A percentile compares a stretch with the other conserved stretches of the same genome.
phyloP scores from a whole-genome alignment of 768 basidiomycete genomes.

The Russula dissimulans region DNA sequence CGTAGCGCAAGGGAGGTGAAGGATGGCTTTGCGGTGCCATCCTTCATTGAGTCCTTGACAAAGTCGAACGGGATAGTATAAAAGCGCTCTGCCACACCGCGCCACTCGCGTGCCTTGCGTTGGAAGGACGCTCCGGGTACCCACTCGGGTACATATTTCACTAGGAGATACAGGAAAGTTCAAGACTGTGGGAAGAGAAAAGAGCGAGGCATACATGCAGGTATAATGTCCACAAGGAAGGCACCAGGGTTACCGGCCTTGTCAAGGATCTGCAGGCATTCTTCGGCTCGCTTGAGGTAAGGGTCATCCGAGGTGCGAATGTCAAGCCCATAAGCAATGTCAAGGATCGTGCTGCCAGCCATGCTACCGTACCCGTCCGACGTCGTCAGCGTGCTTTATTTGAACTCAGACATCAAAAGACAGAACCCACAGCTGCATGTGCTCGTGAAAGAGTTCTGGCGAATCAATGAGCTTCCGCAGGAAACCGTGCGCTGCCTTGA shows the following conservation, averaged over 20 bases:
- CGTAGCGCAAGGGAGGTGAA: conserved; percentile 17
- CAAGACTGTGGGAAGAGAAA: background rate
- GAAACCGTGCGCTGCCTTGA: conserved; percentile 26
- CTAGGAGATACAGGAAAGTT: background rate
- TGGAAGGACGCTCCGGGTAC: conserved; percentile 22
- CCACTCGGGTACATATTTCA: conserved; percentile 23
- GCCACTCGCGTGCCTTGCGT: conserved; percentile 20
- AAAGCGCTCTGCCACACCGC: conserved; percentile 12
- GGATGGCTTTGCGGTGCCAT: conserved; percentile 7
- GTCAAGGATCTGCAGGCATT: conserved; percentile 14
- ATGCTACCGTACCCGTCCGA: background rate
- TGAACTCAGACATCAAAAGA: too few relatives aligned
- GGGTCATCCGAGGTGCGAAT: conserved; percentile 14
- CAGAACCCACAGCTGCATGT: conserved; percentile 29
- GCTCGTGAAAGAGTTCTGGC: conserved; percentile 28
- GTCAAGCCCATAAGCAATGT: conserved; percentile 18
- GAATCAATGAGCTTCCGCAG: conserved; percentile 28
- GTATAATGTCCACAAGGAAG: conserved; percentile 24
- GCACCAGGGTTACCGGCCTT: conserved; percentile 20
- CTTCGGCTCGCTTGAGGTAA: conserved; percentile 19
- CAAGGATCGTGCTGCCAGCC: conserved; percentile 18
- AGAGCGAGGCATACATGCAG: conserved; percentile 16
- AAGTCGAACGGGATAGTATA: conserved; percentile 18
- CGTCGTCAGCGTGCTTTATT: background rate
- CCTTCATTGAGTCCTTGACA: conserved; percentile 18